Percentiles rank a stretch among this genome's conserved stretches.
Evolutionary conservation across 2,329 filamentous ascomycete genomes (phyloP).

Genomic region (Colletotrichum sp.): DNA sequence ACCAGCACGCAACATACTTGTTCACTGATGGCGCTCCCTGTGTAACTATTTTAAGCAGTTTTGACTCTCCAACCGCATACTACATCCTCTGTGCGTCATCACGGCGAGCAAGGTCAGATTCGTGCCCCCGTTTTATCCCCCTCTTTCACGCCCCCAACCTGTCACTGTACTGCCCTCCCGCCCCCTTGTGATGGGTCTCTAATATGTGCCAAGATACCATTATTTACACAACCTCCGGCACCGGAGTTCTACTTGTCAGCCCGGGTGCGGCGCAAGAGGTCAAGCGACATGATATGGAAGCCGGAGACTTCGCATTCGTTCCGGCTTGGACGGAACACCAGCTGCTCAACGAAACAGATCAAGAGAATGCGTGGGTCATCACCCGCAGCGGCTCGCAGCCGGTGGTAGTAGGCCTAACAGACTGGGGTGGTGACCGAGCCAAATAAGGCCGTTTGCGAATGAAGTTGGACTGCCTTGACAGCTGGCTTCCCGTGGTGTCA

Average conservation of each 20-base stretch:
- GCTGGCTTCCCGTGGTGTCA: not conserved
- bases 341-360: slow-evolving; percentile 68
- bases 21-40: slow-evolving; percentile 8
- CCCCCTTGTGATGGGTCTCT: not conserved
- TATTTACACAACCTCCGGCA: slow-evolving; percentile 68
- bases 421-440: slow-evolving; percentile 61
- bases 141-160: not conserved
- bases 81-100: slow-evolving; percentile 69
- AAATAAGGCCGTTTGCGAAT: slow-evolving; percentile 16
- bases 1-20: not conserved
- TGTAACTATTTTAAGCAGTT: slow-evolving; percentile 45
- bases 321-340: slow-evolving; percentile 76
- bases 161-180: not conserved
- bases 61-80: slow-evolving; percentile 69
- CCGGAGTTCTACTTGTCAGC: slow-evolving; percentile 64
- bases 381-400: slow-evolving; percentile 66
- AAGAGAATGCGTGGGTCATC: slow-evolving; percentile 69
- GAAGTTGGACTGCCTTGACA: not conserved
- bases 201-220: slow-evolving; percentile 61
- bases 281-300: slow-evolving; percentile 59
- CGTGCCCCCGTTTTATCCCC: not conserved
- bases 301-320: slow-evolving; percentile 74
- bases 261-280: slow-evolving; percentile 56
- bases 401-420: slow-evolving; percentile 65
- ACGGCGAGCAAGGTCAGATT: slow-evolving; percentile 67